Conservation (phyloP, 768 basidiomycete genomes). For the Psilocybe cyanescens region DNA sequence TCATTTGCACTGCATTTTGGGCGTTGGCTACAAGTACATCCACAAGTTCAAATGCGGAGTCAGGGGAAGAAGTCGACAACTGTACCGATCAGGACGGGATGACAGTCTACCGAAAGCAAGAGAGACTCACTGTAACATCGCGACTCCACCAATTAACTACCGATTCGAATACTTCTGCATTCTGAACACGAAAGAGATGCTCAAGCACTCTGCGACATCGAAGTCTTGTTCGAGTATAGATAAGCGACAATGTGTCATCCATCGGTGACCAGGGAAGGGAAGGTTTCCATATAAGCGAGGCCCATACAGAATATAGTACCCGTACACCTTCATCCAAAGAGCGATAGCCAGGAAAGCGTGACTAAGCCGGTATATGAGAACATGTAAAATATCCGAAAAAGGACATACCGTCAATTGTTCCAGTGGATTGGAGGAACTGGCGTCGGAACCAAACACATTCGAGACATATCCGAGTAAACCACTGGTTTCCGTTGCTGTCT, state of each 20-base stretch:
- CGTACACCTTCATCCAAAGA: constrained; percentile 82
- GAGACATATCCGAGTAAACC: constrained; percentile 91
- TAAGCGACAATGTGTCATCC: constrained; percentile 70
- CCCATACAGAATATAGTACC: constrained; percentile 80
- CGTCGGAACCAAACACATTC: constrained; percentile 86
- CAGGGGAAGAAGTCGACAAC: constrained; percentile 42
- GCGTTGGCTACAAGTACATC: constrained; percentile 85
- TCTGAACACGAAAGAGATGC: constrained; percentile 80
- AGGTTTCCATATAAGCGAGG: constrained; percentile 53
- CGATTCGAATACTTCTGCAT: constrained; percentile 83
- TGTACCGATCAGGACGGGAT: constrained; percentile 22
- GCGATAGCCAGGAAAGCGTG: constrained; percentile 74
- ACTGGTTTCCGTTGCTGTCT: constrained; percentile 51
- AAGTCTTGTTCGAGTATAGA: constrained; percentile 65
- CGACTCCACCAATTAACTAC: constrained; percentile 83
- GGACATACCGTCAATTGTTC: constrained; percentile 62
- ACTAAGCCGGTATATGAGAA: constrained; percentile 38
- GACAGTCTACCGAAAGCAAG: neutral
- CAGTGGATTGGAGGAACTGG: constrained; percentile 42
- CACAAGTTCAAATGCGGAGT: constrained; percentile 77
- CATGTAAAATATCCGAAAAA: neutral
- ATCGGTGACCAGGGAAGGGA: constrained; percentile 51
- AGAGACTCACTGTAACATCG: constrained; percentile 47
- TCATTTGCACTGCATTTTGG: constrained; percentile 85
- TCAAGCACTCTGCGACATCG: constrained; percentile 84